Base-by-base conservation (phyloP, 768 basidiomycete genomes). In the Pisolithus albus region DNA sequence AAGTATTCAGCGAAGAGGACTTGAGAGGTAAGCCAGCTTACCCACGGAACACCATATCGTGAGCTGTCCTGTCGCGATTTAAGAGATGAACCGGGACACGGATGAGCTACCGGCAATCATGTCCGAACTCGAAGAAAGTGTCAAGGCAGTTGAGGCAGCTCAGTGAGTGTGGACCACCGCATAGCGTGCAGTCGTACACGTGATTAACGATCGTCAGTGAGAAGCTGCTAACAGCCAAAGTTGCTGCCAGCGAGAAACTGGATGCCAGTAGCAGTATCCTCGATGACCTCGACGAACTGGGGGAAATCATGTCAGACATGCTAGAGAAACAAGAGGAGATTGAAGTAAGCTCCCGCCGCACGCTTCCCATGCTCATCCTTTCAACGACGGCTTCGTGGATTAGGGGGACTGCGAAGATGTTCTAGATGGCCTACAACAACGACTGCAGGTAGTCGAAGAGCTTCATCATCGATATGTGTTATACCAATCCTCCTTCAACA, bases 41-140 rank as follows among this genome's bases (percentile, higher is more conserved):
- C 15, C 55, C 26, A 7, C 11, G 36, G 46, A 45, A 41, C 7
- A n/a, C 40, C 0, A 50, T 5, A n/a, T 16, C 16, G 21, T 30
- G 15, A 41, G 36, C 47, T 11, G 47, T 3, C 18, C 15, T 44
- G 41, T 45, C 47, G 7, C 55, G 39, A 45, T 37, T 37, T n/a
- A 48, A 89, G 90, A 81, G 26, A 90, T 92, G 83, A 80, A 84
- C 57, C 75, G 87, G 38, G 89, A 92, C 62, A 87, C 86, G 1
- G 78, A 85, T 9, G 88, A 90, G 61, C 71, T 92, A 6, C 84
- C 85, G 3, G 71, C 75, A 4, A 88, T 92, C 47, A 80, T 92
- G 69, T 63, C 71, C 3, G 90, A 92, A 56, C 63, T 92, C 38
- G 83, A 90, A 56, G 78, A 79, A 36, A 73, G 75, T 52, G 71